Evolutionary conservation across 1,139 yeast genomes (phyloP), one percentile per base, ranked within the genome.

Genomic region (Diutina scorzettiae): DNA sequence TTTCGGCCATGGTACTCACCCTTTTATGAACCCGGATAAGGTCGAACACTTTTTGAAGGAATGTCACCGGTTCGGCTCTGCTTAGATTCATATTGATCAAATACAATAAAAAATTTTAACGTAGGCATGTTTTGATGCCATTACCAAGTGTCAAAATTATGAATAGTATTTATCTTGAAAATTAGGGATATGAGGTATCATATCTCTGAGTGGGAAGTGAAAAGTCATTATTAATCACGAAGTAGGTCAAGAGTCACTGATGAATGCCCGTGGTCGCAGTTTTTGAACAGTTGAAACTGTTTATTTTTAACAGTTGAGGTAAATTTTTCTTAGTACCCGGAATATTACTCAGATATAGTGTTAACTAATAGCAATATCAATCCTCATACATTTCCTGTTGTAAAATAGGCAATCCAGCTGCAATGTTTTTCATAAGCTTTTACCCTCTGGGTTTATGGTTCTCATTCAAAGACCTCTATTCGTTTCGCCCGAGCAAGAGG

Each of bases 1-100:
- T 64, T 82, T 91, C 58, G 98, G 98, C 41, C 98, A 91, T 55
- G 98, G 98, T 24, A 91, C 97, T 27, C 96, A 87, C 58, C 97
- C 97, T 20, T 85, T 84, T 61, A 85, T 91, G 95, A 82, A 85
- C 50, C 95, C 97, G 8, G 95, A 83, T 49, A 82, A 81, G 59
- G 73, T 91, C 46, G 80, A 75, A 45, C 84, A 76, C 62, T 91
- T 91, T 65, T 68, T 91, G 56, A 67, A 84, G 59, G 96, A 86
- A 58, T 83, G 94, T 53, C 96, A 86, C 59, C 75, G 89, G 55
- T 60, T 82, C 43, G 96, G 96, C 11, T 42, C 45, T 30, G 33
- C 33, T 27, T 27, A 27, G 30, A n/a, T n/a, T n/a, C n/a, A 11
- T 12, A 11, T 11, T 27, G 14, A 24, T 11, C 7, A 11, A 7